A percentile compares a stretch with the other conserved stretches of the same genome.
Conservation (phyloP, 331 rosid species). For the Cydonia oblonga region DNA sequence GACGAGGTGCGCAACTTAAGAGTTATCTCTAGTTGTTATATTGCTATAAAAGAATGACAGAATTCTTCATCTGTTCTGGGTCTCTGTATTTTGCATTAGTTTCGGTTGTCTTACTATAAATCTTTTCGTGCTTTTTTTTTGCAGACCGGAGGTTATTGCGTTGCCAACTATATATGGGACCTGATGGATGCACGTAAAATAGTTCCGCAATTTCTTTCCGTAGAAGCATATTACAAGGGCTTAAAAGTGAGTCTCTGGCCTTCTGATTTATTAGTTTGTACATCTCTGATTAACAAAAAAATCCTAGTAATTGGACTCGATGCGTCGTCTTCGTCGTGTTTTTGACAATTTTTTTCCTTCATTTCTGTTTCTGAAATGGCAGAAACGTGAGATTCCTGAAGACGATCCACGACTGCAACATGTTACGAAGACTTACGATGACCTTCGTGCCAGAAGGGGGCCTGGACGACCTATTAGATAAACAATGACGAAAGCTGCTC, state of each 20-base stretch:
- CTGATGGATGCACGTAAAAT: conserved; percentile 52
- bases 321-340: not conserved
- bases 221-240: conserved; percentile 75
- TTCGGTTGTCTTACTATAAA: not conserved
- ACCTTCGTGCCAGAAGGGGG: conserved; percentile 16
- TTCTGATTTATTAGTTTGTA: not conserved
- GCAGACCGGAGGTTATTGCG: conserved; percentile 81
- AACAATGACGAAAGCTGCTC: not conserved
- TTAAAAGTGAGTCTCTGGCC: conserved; percentile 55
- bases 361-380: conserved; percentile 14
- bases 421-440: conserved; percentile 37
- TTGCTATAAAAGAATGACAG: not conserved
- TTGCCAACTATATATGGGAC: conserved; percentile 91
- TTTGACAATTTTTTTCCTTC: not conserved
- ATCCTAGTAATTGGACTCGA: not conserved
- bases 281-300: too few species aligned
- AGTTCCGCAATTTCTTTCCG: conserved; percentile 35
- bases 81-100: not conserved
- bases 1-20: conserved; percentile 51
- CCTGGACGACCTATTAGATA: not conserved
- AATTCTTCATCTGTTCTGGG: not conserved
- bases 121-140: not conserved
- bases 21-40: not conserved
- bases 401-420: conserved; percentile 64
- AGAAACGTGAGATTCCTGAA: conserved; percentile 71